Percentiles rank a stretch among this genome's conserved stretches.
These are phyloP conservation scores for Tricholoma saponaceum DNA, from an alignment of 768 basidiomycete species.

Conservation along the genomic window DNA sequence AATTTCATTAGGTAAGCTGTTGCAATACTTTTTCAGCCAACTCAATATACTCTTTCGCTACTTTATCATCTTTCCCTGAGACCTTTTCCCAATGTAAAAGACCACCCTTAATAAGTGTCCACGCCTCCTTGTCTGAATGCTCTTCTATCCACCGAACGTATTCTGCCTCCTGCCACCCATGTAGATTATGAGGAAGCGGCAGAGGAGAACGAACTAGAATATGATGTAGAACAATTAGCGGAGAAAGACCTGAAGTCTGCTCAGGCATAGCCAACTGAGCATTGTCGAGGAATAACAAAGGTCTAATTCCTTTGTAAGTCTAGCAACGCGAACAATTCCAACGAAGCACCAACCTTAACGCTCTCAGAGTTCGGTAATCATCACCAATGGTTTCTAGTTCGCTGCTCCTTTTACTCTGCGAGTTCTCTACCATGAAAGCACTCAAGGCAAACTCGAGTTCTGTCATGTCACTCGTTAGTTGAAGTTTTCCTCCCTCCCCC, in stretches of 20 bases:
- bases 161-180: conserved; percentile 94
- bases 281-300: conserved; percentile 86
- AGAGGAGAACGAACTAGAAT: conserved; percentile 87
- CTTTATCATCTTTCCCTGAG: conserved; percentile 40
- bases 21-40: conserved; percentile 66
- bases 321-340: background rate
- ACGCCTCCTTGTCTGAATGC: conserved; percentile 76
- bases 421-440: conserved; percentile 63
- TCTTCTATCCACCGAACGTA: conserved; percentile 97
- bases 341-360: conserved; percentile 63
- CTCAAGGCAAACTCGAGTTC: conserved; percentile 91
- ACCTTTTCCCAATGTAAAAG: conserved; percentile 77
- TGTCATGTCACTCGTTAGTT: conserved; percentile 94
- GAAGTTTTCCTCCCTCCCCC: conserved; percentile 90
- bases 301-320: conserved; percentile 41
- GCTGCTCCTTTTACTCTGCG: conserved; percentile 55
- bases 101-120: conserved; percentile 76
- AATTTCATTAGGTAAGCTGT: conserved; percentile 20
- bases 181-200: conserved; percentile 81
- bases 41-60: conserved; percentile 57
- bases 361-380: conserved; percentile 82
- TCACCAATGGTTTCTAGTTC: conserved; percentile 76
- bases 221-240: conserved; percentile 87
- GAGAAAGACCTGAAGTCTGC: conserved; percentile 74
- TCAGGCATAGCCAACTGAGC: conserved; percentile 57